phyloP scores from a whole-genome alignment of 495 filamentous ascomycete genomes.

The Penicillium canariense region DNA sequence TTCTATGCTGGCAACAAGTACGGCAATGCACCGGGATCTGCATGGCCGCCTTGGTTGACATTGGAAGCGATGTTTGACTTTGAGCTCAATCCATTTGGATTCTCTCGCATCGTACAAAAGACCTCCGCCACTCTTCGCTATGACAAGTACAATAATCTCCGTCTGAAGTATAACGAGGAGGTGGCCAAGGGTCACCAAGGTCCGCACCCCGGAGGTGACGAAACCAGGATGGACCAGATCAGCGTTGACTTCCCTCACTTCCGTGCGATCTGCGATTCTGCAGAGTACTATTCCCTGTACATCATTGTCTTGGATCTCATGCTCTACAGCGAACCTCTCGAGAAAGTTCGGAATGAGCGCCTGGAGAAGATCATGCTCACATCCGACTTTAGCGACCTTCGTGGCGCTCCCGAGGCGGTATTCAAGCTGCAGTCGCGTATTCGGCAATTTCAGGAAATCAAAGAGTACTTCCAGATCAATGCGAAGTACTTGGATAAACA shows the following conservation, averaged over 20 bases:
- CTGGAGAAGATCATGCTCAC: slow-evolving; percentile 98
- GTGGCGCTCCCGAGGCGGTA: slow-evolving; percentile 92
- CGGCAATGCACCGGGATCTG: slow-evolving; percentile 76
- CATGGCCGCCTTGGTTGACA: slow-evolving; percentile 97
- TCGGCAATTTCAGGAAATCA: slow-evolving; percentile 93
- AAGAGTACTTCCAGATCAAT: slow-evolving; percentile 90
- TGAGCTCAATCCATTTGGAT: slow-evolving; percentile 84
- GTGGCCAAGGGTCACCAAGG: slow-evolving; percentile 61
- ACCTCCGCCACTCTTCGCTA: slow-evolving; percentile 92
- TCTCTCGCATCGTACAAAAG: slow-evolving; percentile 89
- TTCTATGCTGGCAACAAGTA: slow-evolving; percentile 94
- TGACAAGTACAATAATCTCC: slow-evolving; percentile 97
- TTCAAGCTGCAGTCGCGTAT: slow-evolving; percentile 86
- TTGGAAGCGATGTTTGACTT: slow-evolving; percentile 99
- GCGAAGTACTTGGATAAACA: slow-evolving; percentile 81
- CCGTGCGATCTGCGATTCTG: slow-evolving; percentile 88
- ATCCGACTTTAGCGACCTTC: slow-evolving; percentile 98
- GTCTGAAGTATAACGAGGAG: slow-evolving; percentile 96
- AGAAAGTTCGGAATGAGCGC: slow-evolving; percentile 90
- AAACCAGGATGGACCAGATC: slow-evolving; percentile 87
- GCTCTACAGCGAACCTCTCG: slow-evolving; percentile 90
- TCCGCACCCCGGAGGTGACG: slow-evolving; percentile 44
- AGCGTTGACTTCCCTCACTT: slow-evolving; percentile 95
- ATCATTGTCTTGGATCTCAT: slow-evolving; percentile 94
- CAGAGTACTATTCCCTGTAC: slow-evolving; percentile 95